A percentile compares a stretch with the other conserved stretches of the same genome.
Conservation (phyloP, 305 asterid species). For the Rubia occidens region DNA sequence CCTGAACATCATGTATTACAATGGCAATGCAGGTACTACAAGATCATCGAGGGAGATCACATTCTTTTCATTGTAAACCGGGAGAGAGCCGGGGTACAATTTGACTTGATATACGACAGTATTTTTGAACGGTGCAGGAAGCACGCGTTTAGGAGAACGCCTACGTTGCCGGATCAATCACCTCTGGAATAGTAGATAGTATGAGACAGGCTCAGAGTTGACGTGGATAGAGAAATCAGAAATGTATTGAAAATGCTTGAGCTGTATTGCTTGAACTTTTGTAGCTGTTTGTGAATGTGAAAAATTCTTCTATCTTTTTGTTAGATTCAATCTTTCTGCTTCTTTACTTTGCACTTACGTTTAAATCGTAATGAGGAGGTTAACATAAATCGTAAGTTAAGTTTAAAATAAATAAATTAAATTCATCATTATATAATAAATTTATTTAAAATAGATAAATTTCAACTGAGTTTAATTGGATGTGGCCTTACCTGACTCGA, state of each 20-base stretch:
- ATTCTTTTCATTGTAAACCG: conserved; percentile 79
- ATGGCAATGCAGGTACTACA: conserved; percentile 60
- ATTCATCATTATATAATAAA: too few species aligned
- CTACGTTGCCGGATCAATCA: conserved; percentile 49
- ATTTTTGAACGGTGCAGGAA: conserved; percentile 89
- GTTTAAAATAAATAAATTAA: too few species aligned
- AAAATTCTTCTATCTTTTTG: neutral
- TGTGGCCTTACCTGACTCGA: too few species aligned
- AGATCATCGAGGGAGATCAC: conserved; percentile 89
- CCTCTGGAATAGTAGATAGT: conserved; percentile 12
- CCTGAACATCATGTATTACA: neutral
- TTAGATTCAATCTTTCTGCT: neutral
- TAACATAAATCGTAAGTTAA: neutral
- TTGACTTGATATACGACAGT: conserved; percentile 83
- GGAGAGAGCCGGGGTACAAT: conserved; percentile 85
- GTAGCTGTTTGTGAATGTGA: conserved; percentile 13
- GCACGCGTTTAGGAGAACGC: conserved; percentile 63
- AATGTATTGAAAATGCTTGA: conserved; percentile 11
- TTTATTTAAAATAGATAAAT: too few species aligned
- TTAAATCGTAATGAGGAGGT: neutral
- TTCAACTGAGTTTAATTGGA: too few species aligned
- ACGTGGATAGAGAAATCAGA: neutral
- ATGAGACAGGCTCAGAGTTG: conserved; percentile 1
- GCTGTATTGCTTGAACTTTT: too few species aligned
- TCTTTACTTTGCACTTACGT: neutral